Evolutionary conservation across 1,139 yeast species (phyloP), one percentile per base, ranked within the genome.

Genomic region (Geotrichum carabidarum): DNA sequence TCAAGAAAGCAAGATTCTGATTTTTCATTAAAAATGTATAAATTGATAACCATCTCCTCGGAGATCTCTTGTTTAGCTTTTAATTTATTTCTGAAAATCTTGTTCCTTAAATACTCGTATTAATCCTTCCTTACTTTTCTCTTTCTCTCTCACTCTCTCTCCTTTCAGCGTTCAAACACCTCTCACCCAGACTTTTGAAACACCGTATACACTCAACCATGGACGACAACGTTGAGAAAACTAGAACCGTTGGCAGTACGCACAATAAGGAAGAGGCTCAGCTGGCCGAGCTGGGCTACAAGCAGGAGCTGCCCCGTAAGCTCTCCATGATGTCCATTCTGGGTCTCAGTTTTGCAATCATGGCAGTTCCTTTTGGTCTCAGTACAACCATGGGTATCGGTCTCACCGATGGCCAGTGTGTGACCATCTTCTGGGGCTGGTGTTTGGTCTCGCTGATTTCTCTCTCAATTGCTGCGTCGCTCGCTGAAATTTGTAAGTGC

Each of bases 391-490:
- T 62, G 57, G 59, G 52, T 15, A 58, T 60, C 34, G 64, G 67
- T 18, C 56, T 64, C 30, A 56, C 59, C 9, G 64, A 60, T 49
- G 67, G 64, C 15, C 65, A 65, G 30, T 57, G 63, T 14, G 60
- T 63, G 17, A 56, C 65, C 14, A 59, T 63, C 37, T 47, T 63
- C 22, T 63, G 64, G 65, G 66, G 65, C 4, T 54, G 62, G 54
- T 44, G 45, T 11, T 41, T 61, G 9, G 64, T 62, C 14, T 56
- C 62, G 11, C 40, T 57, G n/a, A 62, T 61, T 50, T 59, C 61
- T 32, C 48, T 62, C 9, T 63, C 64, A 41, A 62, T 63, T 37
- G 63, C 64, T 12, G 54, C 62, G 8, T 63, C 66, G 2, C 58
- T 63, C 30, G 66, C 63, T n/a, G 66, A 63, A 49, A 59, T 63